A percentile compares a stretch with the other conserved stretches of the same genome.
These are phyloP conservation scores for Spergularia azorica DNA, from an alignment of 179 eudicot genomes.

Conservation along the genomic window DNA sequence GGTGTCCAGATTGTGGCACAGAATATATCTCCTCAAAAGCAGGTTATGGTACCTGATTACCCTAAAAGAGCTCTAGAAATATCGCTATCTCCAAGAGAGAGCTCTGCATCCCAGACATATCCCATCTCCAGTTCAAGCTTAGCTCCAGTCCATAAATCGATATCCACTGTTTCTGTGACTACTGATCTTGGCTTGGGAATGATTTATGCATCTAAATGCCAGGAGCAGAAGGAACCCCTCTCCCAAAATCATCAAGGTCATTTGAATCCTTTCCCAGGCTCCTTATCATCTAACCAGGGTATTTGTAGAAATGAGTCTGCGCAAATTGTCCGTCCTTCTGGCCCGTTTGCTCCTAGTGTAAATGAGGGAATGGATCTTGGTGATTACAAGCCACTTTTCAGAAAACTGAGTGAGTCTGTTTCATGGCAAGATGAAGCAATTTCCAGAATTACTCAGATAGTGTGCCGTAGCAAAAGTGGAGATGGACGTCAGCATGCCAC, in stretches of 20 bases:
- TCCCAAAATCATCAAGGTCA: slow-evolving; percentile 24
- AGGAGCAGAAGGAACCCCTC: slow-evolving; percentile 27
- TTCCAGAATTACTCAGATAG: slow-evolving; percentile 44
- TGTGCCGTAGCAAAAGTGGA: slow-evolving; percentile 54
- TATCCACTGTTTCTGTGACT: slow-evolving; percentile 53
- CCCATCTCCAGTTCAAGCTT: slow-evolving; percentile 28
- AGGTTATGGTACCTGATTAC: slow-evolving; percentile 22
- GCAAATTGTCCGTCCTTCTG: slow-evolving; percentile 25
- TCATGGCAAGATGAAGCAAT: slow-evolving; percentile 74
- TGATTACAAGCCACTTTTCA: slow-evolving; percentile 63
- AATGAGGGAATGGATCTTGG: slow-evolving; percentile 33
- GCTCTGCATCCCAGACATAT: slow-evolving; percentile 21
- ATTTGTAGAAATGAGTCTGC: slow-evolving; percentile 25
- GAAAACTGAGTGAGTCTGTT: slow-evolving; percentile 52
- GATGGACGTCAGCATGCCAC: slow-evolving; percentile 38
- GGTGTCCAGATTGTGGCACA: slow-evolving; percentile 35
- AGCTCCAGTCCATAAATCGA: slow-evolving; percentile 32
- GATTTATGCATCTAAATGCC: slow-evolving; percentile 32
- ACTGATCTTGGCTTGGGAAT: slow-evolving; percentile 87
- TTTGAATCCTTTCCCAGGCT: slow-evolving; percentile 27
- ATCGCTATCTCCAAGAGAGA: slow-evolving; percentile 28
- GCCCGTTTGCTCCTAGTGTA: slow-evolving; percentile 12
- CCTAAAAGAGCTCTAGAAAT: slow-evolving; percentile 34
- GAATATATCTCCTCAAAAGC: slow-evolving; percentile 30
- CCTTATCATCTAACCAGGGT: slow-evolving; percentile 29